Conservation (phyloP, 2,329 filamentous ascomycete genomes). For the Fusarium newnesense region DNA sequence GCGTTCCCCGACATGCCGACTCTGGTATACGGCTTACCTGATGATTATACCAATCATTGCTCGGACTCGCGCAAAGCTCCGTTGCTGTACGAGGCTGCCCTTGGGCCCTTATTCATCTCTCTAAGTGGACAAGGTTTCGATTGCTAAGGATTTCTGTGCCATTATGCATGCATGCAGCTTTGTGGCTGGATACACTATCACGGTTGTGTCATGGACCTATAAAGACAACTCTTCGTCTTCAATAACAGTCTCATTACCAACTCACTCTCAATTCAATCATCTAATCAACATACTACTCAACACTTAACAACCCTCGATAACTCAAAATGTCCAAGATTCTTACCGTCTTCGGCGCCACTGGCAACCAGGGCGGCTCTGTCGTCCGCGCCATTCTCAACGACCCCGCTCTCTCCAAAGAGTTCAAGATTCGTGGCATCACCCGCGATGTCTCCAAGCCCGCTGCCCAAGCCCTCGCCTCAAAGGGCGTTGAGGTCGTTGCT, state of each 20-base stretch:
- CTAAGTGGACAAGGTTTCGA: not conserved
- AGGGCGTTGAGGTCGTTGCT: conserved; percentile 57
- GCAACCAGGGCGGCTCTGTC: conserved; percentile 61
- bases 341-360: conserved; percentile 60
- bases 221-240: not conserved
- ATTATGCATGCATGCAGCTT: not conserved
- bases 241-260: not conserved
- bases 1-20: conserved; percentile 37
- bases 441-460: conserved; percentile 55
- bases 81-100: not conserved
- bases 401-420: conserved; percentile 55
- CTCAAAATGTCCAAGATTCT: conserved; percentile 51
- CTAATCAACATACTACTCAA: accelerated
- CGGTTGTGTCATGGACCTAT: conserved; percentile 9
- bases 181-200: conserved; percentile 17
- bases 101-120: conserved; percentile 11
- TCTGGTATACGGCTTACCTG: conserved; percentile 5
- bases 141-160: conserved; percentile 24
- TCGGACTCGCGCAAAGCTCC: not conserved
- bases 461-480: conserved; percentile 50
- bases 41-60: not conserved
- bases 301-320: not conserved
- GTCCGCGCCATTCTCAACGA: conserved; percentile 58
- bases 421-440: conserved; percentile 59
- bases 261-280: not conserved